Evolutionary conservation across 441 rosid genomes (phyloP), one percentile per base, ranked within the genome.

Genomic region (Brassica hybrid): DNA sequence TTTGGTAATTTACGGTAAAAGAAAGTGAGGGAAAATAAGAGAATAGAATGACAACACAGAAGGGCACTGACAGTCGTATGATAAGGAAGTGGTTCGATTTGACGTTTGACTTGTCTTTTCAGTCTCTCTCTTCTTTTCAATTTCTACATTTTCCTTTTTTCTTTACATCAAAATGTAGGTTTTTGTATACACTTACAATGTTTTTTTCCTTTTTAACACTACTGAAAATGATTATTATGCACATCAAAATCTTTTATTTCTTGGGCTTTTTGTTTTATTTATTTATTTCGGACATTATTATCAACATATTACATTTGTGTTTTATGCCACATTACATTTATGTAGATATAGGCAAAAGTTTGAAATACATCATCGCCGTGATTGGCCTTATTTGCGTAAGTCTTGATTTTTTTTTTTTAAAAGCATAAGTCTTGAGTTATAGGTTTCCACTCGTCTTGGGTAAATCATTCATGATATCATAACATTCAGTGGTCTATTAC

Each of bases 41-140:
- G 32, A 79, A 73, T 71, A 83, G 92, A 91, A 88, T 87, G 98
- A 94, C 96, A 89, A 86, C 84, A 85, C 97, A 85, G 56, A 58
- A 75, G 79, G 68, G 86, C 86, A 89, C 94, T 87, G 94, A 84
- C 94, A 87, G 97, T 94, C 97, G 84, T 91, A 92, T 91, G 98
- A 94, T 92, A 86, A 89, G 85, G 81, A 84, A 86, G 91, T 86
- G 88, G 86, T 74, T 59, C 80, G 97, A 91, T 87, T 88, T 89
- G 98, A 94, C 97, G 89, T 88, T 88, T 94, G 97, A 90, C 94
- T 90, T 87, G 98, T 92, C 98, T 88, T 89, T 85, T 94, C 97
- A 91, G 62, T 23, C 27, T 70, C 79, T 43, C 74, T 65, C 45
- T 76, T 68, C 43, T 34, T 54, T 19, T 63, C 17, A 54, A 45